Base-by-base conservation (phyloP, 495 filamentous ascomycete species). In the Chaetomidium leptoderma region DNA sequence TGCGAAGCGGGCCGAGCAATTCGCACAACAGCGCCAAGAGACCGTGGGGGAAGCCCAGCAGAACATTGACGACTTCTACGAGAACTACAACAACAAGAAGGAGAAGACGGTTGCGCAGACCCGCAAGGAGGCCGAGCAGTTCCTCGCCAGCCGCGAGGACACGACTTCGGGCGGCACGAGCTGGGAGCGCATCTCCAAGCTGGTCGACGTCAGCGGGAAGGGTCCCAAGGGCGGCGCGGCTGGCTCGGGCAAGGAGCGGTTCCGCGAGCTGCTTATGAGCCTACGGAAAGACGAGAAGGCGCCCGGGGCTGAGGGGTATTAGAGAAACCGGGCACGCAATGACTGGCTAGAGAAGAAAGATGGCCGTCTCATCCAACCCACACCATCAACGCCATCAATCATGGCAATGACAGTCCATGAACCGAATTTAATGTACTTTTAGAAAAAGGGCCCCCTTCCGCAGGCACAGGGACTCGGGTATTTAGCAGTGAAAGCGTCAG, bases 11-110 rank as follows among this genome's bases (percentile, higher is more conserved):
- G 86, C 86, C 44, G 84, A 91, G 69, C 78, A 88, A 64, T 90
- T 90, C 37, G 81, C 83, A 29, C 75, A 82, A 46, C 88, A 89
- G 72, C 95, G 95, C 67, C 79, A 76, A 27, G 83, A 91, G 69
- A 96, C 90, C 8, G 74, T 95, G 66, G 83, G 86, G 70, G 89
- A 89, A 61, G 95, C 95, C 36, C 90, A 86, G 58, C 78, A 88
- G 63, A 88, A 91, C 70, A 92, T 97, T 57, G 93, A 99, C 66
- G 95, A 96, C 66, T 99, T 99, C 78, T 99, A 99, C 77, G 91
- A 96, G 70, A 96, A 95, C 70, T 99, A 99, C 81, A 96, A 96
- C 76, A 86, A 86, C 68, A 96, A 96, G 77, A 89, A 91, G 65
- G 93, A 97, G 64, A 97, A 97, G 81, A 79, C 73, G 55, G 84